Conservation (phyloP, 345 rosid species). For the Hibiscus mutabilis region DNA sequence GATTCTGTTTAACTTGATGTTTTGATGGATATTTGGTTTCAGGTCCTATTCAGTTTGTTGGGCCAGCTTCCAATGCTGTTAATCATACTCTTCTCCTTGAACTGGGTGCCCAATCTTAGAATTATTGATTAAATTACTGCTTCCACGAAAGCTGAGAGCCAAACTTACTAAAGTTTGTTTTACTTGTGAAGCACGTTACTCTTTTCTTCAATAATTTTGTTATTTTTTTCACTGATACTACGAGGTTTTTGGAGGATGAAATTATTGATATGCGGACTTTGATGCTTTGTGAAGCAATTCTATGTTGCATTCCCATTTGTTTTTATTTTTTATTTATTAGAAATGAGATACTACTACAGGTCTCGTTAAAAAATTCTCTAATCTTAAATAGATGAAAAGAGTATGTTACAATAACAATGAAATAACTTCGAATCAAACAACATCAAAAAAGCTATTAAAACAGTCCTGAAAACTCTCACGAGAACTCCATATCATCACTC, state of each 20-base stretch:
- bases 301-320: neutral
- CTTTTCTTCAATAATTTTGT: neutral
- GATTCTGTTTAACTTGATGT: too few relatives aligned
- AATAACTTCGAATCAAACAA: too few relatives aligned
- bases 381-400: too few relatives aligned
- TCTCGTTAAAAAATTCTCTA: too few relatives aligned
- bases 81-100: slow-evolving; percentile 73
- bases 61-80: slow-evolving; percentile 53
- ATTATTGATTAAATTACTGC: neutral
- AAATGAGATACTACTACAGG: too few relatives aligned
- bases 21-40: too few relatives aligned
- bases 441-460: too few relatives aligned
- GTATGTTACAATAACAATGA: too few relatives aligned
- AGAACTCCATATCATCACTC: too few relatives aligned
- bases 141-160: neutral
- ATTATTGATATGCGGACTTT: neutral
- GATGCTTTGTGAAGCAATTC: neutral
- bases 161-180: neutral
- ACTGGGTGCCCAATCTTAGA: slow-evolving; percentile 55
- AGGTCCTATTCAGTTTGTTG: slow-evolving; percentile 88
- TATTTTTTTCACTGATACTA: neutral
- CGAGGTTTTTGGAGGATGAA: neutral
- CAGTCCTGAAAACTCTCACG: too few relatives aligned
- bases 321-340: too few relatives aligned
- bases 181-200: neutral